These are phyloP conservation scores for Pseudocercospora musae DNA, from an alignment of 2,329 filamentous ascomycete genomes.

Conservation along the genomic window DNA sequence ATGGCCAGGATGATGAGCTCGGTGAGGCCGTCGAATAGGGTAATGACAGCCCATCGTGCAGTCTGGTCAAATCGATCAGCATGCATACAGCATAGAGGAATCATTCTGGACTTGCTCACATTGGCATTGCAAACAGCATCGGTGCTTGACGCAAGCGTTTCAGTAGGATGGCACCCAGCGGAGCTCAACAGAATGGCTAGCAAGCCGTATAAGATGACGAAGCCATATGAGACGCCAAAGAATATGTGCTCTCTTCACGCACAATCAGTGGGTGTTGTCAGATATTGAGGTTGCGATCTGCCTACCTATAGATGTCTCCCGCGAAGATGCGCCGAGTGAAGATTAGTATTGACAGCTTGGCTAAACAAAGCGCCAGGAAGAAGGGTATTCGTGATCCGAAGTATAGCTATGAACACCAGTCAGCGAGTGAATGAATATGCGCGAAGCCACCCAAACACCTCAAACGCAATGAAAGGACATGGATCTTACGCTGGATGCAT, in stretches of 20 bases:
- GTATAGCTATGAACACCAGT: constrained; percentile 16
- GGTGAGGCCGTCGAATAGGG: constrained; percentile 21
- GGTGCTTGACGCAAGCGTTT: constrained; percentile 13
- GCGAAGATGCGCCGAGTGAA: constrained; percentile 25
- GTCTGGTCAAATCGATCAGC: constrained; percentile 13
- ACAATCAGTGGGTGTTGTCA: background rate
- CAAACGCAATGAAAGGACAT: background rate
- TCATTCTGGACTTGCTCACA: constrained; percentile 3
- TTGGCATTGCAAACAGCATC: constrained; percentile 25
- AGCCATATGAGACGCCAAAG: constrained; percentile 19
- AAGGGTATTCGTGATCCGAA: constrained; percentile 19
- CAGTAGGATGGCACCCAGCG: constrained; percentile 19
- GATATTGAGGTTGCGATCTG: background rate
- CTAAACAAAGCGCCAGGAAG: constrained; percentile 22
- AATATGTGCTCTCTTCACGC: constrained; percentile 15
- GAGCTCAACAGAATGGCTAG: constrained; percentile 22
- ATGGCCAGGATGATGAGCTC: constrained; percentile 25
- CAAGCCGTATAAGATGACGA: constrained; percentile 18
- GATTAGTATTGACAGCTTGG: constrained; percentile 24
- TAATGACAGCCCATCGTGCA: constrained; percentile 21
- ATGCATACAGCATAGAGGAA: background rate
- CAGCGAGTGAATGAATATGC: background rate
- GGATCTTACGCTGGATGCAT: constrained; percentile 10
- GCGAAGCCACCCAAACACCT: background rate
- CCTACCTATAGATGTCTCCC: constrained; percentile 22